Evolutionary conservation across 345 rosid genomes (phyloP), one percentile per base, ranked within the genome.

Genomic region (Eucalyptus brandiana): DNA sequence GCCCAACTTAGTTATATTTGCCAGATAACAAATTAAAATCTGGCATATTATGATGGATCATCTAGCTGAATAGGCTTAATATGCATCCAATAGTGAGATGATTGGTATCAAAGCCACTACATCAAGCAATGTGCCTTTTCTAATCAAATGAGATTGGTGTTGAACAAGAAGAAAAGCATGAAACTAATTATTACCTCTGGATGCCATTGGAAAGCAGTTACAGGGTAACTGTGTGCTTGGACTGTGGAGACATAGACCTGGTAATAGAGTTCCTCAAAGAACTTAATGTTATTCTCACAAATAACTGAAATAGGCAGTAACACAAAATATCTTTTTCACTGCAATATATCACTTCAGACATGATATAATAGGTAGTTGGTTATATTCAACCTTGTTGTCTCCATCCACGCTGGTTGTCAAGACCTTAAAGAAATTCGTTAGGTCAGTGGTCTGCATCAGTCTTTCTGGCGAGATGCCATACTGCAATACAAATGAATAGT

Each of bases 131-230:
- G 9, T 8, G 3, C 47, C 30, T 40, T 76, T 40, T 6, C 47
- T 40, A 37, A 76, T 21, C 47, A 76, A 40, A 76, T 21, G 47
- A 40, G 13, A 76, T 76, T 76, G 30, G 81, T 72, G 81, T 37
- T 7, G 44, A 69, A n/a, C 44, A 51, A 67, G 86, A 81, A 76
- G 23, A 17, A 80, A 81, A 86, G 86, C 76, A 87, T 80, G 6
- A 88, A 87, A 45, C 32, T 87, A 86, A 83, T 19, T 34, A 87
- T 89, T 94, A 96, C 99, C 98, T 97, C 99, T 7, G 99, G 99
- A 92, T 97, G 99, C 99, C 99, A 97, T 69, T 97, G 99, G 93
- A 97, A 95, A 85, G 94, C 99, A 45, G 98, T 96, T 86, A 97
- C 95, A 5, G 99, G 99, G 91, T 97, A 97, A 91, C 30, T 89